Conservation (phyloP, 768 basidiomycete species). For the Phlebiopsis gigantea region DNA sequence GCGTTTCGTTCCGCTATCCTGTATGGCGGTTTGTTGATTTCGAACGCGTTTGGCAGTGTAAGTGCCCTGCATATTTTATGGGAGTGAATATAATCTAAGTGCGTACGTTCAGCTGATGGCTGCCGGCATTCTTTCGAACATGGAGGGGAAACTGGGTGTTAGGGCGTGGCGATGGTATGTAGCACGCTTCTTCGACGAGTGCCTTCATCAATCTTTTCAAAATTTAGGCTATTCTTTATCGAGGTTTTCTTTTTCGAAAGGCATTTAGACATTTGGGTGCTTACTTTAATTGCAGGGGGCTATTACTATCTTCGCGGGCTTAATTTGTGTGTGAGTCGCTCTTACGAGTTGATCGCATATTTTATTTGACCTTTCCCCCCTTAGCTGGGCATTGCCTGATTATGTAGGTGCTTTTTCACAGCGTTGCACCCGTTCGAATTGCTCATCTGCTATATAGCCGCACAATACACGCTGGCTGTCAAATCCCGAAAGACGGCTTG, state of each 20-base stretch:
- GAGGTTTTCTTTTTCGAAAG: slow-evolving; percentile 37
- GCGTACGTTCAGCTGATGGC: slow-evolving; percentile 51
- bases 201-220: no score
- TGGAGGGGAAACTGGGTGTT: slow-evolving; percentile 65
- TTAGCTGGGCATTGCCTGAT: slow-evolving; percentile 54
- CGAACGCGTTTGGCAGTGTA: slow-evolving; percentile 65
- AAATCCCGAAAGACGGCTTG: slow-evolving; percentile 45
- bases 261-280: no score
- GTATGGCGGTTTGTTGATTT: slow-evolving; percentile 53
- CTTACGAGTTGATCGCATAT: background rate
- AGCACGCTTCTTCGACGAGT: slow-evolving; percentile 6
- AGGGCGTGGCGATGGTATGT: slow-evolving; percentile 71
- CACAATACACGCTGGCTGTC: slow-evolving; percentile 59
- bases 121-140: slow-evolving; percentile 64
- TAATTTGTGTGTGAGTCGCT: slow-evolving; percentile 43
- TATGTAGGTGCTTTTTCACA: slow-evolving; percentile 42
- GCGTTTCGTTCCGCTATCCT: slow-evolving; percentile 58
- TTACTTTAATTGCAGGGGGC: no score
- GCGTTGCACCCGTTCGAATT: background rate
- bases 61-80: slow-evolving; percentile 23
- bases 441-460: slow-evolving; percentile 36
- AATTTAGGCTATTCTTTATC: slow-evolving; percentile 64
- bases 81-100: background rate
- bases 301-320: slow-evolving; percentile 55
- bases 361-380: background rate